Base-by-base conservation (phyloP, 441 rosid species). In the Populus hybrid region DNA sequence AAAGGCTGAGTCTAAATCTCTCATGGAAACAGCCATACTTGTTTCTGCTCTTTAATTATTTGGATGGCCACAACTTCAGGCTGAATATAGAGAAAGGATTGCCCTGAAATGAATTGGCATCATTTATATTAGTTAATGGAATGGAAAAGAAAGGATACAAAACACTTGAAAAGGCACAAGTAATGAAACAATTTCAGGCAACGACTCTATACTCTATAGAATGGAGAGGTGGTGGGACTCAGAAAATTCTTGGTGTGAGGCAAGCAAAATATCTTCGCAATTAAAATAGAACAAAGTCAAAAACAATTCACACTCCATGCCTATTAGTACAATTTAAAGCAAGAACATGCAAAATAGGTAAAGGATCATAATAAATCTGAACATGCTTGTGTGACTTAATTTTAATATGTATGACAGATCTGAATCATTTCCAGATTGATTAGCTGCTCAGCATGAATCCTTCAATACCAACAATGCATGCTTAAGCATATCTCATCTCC, bases 1-100 rank as follows among this genome's bases (percentile, higher is more conserved):
- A 86, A 95, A 95, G 81, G 92, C 97, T 80, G 98, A 84, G 88
- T 95, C 99, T 76, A 95, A 84, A 85, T 95, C 95, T 86, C 92
- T 91, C 94, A 92, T 89, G 73, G 99, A 94, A 82, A 92, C 95
- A 79, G 97, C 86, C 97, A 95, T 92, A 80, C 59, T 86, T 86
- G 67, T 71, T 81, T 81, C 53, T 66, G 77, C 73, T 73, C 82
- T 83, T 87, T 64, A 73, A 71, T 69, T 79, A 75, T 76, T 72
- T 75, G 72, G 74, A 79, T 73, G 81, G 82, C 86, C 80, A 75
- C 79, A 74, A 69, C 78, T 81, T 79, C 57, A 74, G 64, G 79
- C 75, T 42, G 77, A 76, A 70, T 59, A 35, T 67, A 80, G 80
- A 42, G 83, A 77, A 61, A 78, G 74, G 76, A 65, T 46, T 73